phyloP scores from a whole-genome alignment of 345 rosid species.

The Nephelium lappaceum region DNA sequence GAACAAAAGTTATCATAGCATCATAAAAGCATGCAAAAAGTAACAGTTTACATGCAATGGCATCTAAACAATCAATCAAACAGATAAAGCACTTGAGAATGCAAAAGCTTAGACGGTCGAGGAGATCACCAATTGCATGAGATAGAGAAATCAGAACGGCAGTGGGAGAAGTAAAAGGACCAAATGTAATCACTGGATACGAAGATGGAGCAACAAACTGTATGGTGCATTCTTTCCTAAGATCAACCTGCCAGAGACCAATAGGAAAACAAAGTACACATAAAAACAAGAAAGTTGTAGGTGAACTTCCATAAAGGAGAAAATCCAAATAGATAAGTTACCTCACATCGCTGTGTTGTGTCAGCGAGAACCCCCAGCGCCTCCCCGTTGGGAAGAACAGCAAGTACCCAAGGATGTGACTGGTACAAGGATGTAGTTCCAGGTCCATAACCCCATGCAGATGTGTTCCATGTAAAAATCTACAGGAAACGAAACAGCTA shows the following conservation, averaged over 20 bases:
- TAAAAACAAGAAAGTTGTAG: neutral
- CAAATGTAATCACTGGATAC: conserved; percentile 85
- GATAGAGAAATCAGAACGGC: conserved; percentile 76
- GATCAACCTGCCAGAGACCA: conserved; percentile 70
- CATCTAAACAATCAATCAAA: neutral
- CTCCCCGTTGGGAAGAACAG: conserved; percentile 84
- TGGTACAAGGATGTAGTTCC: conserved; percentile 89
- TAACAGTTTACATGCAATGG: neutral
- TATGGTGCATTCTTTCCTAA: conserved; percentile 59
- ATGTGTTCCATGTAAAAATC: conserved; percentile 94
- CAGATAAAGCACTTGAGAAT: neutral
- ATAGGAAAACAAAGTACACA: neutral
- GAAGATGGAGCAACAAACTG: conserved; percentile 54
- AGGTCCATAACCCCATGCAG: conserved; percentile 86
- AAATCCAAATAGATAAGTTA: conserved; percentile 23
- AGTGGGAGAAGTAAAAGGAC: conserved; percentile 74
- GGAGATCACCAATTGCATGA: conserved; percentile 70
- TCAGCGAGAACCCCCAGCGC: conserved; percentile 91
- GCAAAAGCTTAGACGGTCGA: conserved; percentile 8
- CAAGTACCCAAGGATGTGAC: conserved; percentile 96
- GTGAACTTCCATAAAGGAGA: conserved; percentile 10
- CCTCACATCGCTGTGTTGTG: conserved; percentile 88
- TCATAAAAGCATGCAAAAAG: conserved; percentile 12
- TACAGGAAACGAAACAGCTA: conserved; percentile 28
- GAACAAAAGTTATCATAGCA: neutral